Evolutionary conservation across 495 filamentous ascomycete genomes (phyloP).

Genomic region (Neurospora tetrasperma): DNA sequence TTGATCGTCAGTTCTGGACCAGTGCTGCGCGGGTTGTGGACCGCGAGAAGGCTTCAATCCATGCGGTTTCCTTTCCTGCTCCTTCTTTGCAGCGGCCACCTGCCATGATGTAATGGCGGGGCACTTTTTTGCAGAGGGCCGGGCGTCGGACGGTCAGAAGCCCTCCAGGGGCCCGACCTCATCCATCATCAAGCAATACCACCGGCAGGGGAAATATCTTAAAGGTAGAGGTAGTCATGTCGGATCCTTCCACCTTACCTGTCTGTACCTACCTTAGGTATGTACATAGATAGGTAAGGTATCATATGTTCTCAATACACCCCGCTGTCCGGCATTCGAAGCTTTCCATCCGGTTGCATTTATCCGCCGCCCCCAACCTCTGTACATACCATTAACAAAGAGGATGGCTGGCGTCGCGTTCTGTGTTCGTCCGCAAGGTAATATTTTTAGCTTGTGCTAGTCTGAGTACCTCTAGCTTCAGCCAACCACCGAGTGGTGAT

Average conservation of each 20-base stretch:
- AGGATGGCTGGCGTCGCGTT: not conserved
- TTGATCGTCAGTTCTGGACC: too few species aligned
- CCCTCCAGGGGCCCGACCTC: not conserved
- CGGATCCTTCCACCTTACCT: too few species aligned
- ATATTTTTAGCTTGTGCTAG: not conserved
- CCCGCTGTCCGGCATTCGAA: too few species aligned
- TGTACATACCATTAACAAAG: not conserved
- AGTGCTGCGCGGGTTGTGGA: not conserved
- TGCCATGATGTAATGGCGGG: conserved; percentile 16
- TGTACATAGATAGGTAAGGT: too few species aligned
- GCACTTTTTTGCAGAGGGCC: not conserved
- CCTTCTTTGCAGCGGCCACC: not conserved
- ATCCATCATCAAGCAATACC: not conserved
- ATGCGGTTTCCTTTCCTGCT: not conserved
- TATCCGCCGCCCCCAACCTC: too few species aligned
- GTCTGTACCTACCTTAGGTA: too few species aligned
- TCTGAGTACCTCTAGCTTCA: not conserved
- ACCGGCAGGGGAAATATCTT: not conserved
- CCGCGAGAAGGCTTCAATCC: not conserved
- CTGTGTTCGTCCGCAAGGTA: not conserved
- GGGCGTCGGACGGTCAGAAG: not conserved
- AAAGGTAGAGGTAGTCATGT: too few species aligned
- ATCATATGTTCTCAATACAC: too few species aligned
- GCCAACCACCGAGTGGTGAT: not conserved
- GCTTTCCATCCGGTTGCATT: too few species aligned